Percentiles rank a stretch among this genome's conserved stretches.
Conservation (phyloP, 2,329 filamentous ascomycete genomes). For the Fonsecaea nubica region DNA sequence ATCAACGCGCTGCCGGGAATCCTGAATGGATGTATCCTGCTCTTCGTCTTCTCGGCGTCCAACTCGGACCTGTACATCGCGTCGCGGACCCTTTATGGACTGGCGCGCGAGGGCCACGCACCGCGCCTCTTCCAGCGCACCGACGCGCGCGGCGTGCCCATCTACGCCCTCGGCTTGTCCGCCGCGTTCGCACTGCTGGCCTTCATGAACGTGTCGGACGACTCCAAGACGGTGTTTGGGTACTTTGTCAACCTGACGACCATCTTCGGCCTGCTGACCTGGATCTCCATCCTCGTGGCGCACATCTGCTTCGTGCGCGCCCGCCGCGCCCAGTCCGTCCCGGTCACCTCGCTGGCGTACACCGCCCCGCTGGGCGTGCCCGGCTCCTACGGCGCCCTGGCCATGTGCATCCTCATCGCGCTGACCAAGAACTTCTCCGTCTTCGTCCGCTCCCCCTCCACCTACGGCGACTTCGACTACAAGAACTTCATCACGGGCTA, state of each 20-base stretch:
- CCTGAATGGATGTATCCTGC: constrained; percentile 64
- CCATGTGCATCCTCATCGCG: constrained; percentile 74
- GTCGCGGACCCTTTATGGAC: constrained; percentile 67
- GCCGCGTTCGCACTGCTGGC: constrained; percentile 70
- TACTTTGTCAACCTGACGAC: constrained; percentile 73
- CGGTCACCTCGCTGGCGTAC: constrained; percentile 65
- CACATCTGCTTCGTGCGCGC: constrained; percentile 72
- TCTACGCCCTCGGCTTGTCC: constrained; percentile 68
- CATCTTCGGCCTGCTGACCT: constrained; percentile 69
- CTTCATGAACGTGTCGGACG: constrained; percentile 68
- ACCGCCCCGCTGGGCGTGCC: constrained; percentile 73
- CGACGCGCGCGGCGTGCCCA: constrained; percentile 73
- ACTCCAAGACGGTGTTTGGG: constrained; percentile 64
- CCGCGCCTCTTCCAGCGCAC: constrained; percentile 74
- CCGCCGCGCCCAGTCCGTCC: constrained; percentile 65
- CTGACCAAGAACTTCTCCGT: constrained; percentile 83
- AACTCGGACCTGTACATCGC: constrained; percentile 65
- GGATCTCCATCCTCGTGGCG: constrained; percentile 71
- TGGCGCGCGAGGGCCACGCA: constrained; percentile 74
- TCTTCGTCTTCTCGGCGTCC: constrained; percentile 63
- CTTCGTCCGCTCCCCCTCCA: constrained; percentile 60
- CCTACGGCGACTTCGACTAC: constrained; percentile 68
- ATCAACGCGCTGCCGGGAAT: constrained; percentile 63
- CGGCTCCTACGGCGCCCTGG: constrained; percentile 72
- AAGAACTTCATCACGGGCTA: constrained; percentile 80